Evolutionary conservation across 2,329 filamentous ascomycete species (phyloP), one percentile per base, ranked within the genome.

Genomic region (Cladobotryum mycophilum): DNA sequence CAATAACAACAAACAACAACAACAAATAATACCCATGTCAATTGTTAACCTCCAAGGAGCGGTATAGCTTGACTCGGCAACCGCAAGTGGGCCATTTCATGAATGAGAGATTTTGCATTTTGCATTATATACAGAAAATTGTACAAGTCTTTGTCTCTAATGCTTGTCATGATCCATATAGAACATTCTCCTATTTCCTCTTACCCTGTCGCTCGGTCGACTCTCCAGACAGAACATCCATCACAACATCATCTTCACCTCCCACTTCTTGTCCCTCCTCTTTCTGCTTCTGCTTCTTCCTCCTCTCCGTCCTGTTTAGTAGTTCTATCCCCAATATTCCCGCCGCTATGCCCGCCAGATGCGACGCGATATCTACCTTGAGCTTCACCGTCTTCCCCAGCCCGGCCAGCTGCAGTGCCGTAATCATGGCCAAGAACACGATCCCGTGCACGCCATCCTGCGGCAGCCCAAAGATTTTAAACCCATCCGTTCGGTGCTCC

Each of bases 381-480:
- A 71, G 63, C 53, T 66, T 68, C 30, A 60, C 64, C 51, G 68
- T 66, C 48, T 70, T 73, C 42, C 75, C 70, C 54, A 76, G 59
- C 8, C 67, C 73, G 15, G 76, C 67, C 20, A 81, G 57, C 58
- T 81, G 77, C 37, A 80, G 57, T 11, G 76, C 74, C 14, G 77
- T 58, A 15, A 78, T 61, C 46, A 79, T 56, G n/a, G 73, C 73
- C 48, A 84, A 63, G 56, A 82, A 75, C 2, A 72, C 72, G 12
- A 82, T 68, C 0, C 79, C 78, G 49, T 79, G 74, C 9, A 82
- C 72, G 22, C 76, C 80, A 33, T 79, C 74, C n/a, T 77, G 73
- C 12, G 80, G 81, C 53, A 81, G 69, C 8, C 76, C 79, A 25
- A 84, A 67, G 48, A 84, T 63, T 62, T 73, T 76, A 67, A 84